phyloP scores from a whole-genome alignment of 331 rosid genomes.

The Rhamnella rubrinervis region DNA sequence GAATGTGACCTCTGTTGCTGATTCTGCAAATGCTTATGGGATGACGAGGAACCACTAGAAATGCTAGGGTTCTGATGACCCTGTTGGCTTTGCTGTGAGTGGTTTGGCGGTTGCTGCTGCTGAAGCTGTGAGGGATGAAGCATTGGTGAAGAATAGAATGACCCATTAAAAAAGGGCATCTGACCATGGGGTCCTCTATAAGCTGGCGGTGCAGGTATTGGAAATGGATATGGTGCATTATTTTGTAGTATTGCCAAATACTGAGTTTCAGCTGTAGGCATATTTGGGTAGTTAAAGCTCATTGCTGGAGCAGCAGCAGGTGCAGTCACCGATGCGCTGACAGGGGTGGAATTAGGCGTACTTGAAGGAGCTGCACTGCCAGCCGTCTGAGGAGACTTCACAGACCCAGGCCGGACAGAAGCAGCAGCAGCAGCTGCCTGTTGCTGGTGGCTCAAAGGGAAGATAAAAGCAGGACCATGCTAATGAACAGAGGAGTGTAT shows the following conservation, averaged over 20 bases:
- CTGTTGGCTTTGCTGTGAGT: constrained; percentile 66
- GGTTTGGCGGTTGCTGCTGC: constrained; percentile 55
- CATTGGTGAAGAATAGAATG: constrained; percentile 85
- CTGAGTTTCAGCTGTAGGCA: constrained; percentile 74
- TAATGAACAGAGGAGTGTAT: constrained; percentile 21
- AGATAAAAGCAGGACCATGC: constrained; percentile 88
- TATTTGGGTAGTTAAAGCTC: constrained; percentile 83
- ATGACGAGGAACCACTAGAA: constrained; percentile 68
- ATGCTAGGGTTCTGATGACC: constrained; percentile 69
- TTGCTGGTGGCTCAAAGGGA: constrained; percentile 91
- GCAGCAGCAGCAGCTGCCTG: constrained; percentile 69
- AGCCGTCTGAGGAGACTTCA: constrained; percentile 61
- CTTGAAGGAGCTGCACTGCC: constrained; percentile 47
- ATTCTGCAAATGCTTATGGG: constrained; percentile 81
- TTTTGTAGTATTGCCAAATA: constrained; percentile 84
- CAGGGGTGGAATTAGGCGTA: constrained; percentile 39
- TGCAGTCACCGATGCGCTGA: constrained; percentile 32
- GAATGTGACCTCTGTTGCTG: constrained; percentile 74
- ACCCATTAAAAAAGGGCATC: constrained; percentile 76
- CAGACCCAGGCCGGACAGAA: constrained; percentile 70
- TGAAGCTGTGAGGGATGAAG: constrained; percentile 85
- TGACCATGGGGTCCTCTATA: constrained; percentile 82
- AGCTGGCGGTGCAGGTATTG: constrained; percentile 81
- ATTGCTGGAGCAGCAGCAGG: constrained; percentile 57
- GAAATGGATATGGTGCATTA: constrained; percentile 70